Evolutionary conservation across 257 asterid species (phyloP), one percentile per base, ranked within the genome.

Genomic region (Solanum chmielewskii): DNA sequence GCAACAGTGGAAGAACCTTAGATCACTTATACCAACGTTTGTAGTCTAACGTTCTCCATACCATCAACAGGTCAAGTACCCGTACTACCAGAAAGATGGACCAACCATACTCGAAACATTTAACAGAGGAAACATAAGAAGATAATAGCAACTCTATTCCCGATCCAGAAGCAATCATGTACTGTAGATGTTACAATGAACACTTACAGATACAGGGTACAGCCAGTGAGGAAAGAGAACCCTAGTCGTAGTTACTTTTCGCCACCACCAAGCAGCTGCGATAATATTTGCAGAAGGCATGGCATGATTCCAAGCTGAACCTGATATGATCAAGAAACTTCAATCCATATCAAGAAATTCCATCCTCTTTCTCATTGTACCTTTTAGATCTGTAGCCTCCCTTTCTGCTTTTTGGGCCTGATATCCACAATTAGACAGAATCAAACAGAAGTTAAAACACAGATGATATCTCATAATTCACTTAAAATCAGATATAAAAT

Each of bases 291-390:
- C 89, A 78, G 88, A 82, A 66, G 90, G 84, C 85, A 75, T 73
- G 89, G 83, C 81, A 85, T 70, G 70, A 64, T 64, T 20, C 18
- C 84, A 90, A 76, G 37, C 49, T 83, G 74, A 89, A 77, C 47
- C 47, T 82, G 62, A 83, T 64, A 60, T 62, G 88, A 33, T 13
- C 35, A 35, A 86, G 76, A 90, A 37, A 87, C 86, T 75, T 93
- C 88, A 97, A 88, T 97, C 98, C 98, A 97, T 90, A 83, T 97
- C 98, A 45, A 97, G 99, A 87, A 97, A 97, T 91, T 95, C 99
- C 98, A 95, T 95, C 92, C 98, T 92, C 95, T 92, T 93, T 91
- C 95, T 93, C 98, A 95, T 95, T 33, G 97, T 89, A 31, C 99
- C 99, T 91, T 91, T 95, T 75, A 97, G 98, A 89, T 94, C 98